A percentile compares a stretch with the other conserved stretches of the same genome.
Conservation (phyloP, 1,139 yeast species). For the Barnettozyma hawaiiensis region DNA sequence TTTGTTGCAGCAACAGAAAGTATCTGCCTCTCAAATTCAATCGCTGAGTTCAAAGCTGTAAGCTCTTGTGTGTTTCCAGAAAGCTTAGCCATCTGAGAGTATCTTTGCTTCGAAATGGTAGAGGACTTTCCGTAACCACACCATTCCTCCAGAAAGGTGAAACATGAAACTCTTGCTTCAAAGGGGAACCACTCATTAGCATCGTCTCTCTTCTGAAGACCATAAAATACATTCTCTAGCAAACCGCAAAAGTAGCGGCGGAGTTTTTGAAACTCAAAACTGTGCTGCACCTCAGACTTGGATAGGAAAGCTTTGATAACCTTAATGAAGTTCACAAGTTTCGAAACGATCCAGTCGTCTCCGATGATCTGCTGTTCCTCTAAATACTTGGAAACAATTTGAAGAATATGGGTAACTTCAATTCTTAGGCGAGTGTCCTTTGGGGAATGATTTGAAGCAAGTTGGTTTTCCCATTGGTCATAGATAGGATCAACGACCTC, state of each 20-base stretch:
- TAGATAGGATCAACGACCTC: slow-evolving; percentile 70
- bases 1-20: slow-evolving; percentile 69
- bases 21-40: slow-evolving; percentile 75
- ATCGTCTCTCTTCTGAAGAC: slow-evolving; percentile 37
- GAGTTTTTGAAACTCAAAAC: slow-evolving; percentile 68
- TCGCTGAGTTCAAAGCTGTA: slow-evolving; percentile 60
- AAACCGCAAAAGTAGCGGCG: slow-evolving; percentile 79
- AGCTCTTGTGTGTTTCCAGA: slow-evolving; percentile 41
- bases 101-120: slow-evolving; percentile 59
- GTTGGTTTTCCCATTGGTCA: slow-evolving; percentile 49
- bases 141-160: slow-evolving; percentile 85
- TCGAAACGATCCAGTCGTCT: slow-evolving; percentile 68
- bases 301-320: slow-evolving; percentile 61
- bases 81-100: slow-evolving; percentile 50
- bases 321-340: slow-evolving; percentile 58
- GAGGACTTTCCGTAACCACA: slow-evolving; percentile 78
- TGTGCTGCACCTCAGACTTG: slow-evolving; percentile 51
- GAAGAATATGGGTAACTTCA: slow-evolving; percentile 73
- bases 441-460: slow-evolving; percentile 24
- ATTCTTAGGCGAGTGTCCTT: slow-evolving; percentile 56
- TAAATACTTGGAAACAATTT: slow-evolving; percentile 63
- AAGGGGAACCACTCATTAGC: slow-evolving; percentile 64
- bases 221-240: slow-evolving; percentile 60
- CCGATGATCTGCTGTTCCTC: slow-evolving; percentile 44
- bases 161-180: slow-evolving; percentile 79